These are phyloP conservation scores for Hypoxylon rubiginosum DNA, from an alignment of 2,329 filamentous ascomycete species.

Conservation along the genomic window DNA sequence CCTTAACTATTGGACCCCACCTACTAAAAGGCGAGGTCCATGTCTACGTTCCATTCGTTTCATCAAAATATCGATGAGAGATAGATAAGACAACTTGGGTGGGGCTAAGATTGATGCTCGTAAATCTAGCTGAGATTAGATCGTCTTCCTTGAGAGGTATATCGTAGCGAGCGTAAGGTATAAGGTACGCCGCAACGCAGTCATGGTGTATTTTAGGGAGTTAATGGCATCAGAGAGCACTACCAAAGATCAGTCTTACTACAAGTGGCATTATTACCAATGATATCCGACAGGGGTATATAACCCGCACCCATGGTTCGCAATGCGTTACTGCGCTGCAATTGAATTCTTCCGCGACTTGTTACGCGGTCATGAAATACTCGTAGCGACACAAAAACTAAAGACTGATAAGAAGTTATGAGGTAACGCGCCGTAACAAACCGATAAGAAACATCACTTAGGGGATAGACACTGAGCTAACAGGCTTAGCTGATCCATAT, in stretches of 20 bases:
- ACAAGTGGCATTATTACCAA: not conserved
- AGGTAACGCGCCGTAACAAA: not conserved
- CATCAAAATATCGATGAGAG: too few species aligned
- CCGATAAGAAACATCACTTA: not conserved
- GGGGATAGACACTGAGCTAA: conserved; percentile 1
- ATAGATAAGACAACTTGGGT: too few species aligned
- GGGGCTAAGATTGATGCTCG: too few species aligned
- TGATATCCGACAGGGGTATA: conserved; percentile 11
- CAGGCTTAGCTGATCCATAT: conserved; percentile 20
- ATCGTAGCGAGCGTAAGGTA: too few species aligned
- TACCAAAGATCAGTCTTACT: not conserved
- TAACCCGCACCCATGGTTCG: conserved; percentile 14
- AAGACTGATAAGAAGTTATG: not conserved
- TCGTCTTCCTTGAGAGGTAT: too few species aligned
- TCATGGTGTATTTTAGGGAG: too few species aligned
- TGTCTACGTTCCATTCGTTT: too few species aligned
- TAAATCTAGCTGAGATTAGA: too few species aligned
- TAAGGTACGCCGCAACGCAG: too few species aligned
- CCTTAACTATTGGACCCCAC: too few species aligned
- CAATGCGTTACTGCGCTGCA: not conserved
- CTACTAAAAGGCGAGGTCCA: too few species aligned
- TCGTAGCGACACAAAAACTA: not conserved
- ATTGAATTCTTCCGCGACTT: not conserved
- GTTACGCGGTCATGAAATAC: not conserved
- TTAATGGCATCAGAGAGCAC: too few species aligned